Evolutionary conservation across 176 grass and related monocot genomes (phyloP).

Genomic region (Phoenix roebelenii): DNA sequence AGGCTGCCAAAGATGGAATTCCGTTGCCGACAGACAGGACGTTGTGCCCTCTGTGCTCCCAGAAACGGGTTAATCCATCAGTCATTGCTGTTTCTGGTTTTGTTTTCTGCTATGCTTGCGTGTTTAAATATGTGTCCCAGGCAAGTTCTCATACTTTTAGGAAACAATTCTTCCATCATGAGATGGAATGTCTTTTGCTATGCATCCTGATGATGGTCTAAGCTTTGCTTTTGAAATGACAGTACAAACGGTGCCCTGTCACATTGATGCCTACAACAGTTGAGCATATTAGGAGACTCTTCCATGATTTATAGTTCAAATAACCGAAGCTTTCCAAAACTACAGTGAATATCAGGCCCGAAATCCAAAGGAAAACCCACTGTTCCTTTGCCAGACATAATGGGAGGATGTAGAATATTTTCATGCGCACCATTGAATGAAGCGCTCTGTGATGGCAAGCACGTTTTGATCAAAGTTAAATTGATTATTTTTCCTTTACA

Average conservation of each 20-base stretch:
- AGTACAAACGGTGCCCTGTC: slow-evolving; percentile 87
- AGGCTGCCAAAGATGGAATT: slow-evolving; percentile 84
- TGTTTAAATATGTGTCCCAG: slow-evolving; percentile 95
- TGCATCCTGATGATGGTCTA: neutral
- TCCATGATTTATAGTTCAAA: slow-evolving; percentile 73
- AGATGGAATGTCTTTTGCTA: neutral
- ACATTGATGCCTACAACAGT: slow-evolving; percentile 61
- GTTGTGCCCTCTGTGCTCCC: slow-evolving; percentile 72
- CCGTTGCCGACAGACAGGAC: slow-evolving; percentile 55
- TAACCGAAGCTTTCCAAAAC: too few relatives aligned
- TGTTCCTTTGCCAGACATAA: too few relatives aligned
- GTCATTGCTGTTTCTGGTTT: slow-evolving; percentile 95
- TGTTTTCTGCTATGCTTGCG: slow-evolving; percentile 95
- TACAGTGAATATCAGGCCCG: too few relatives aligned
- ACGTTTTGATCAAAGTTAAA: too few relatives aligned
- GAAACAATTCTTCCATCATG: neutral
- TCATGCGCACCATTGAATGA: too few relatives aligned
- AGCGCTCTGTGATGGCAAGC: too few relatives aligned
- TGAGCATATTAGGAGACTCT: slow-evolving; percentile 89
- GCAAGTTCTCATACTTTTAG: slow-evolving; percentile 10
- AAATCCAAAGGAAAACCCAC: too few relatives aligned
- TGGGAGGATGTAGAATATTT: too few relatives aligned
- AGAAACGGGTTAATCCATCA: slow-evolving; percentile 81
- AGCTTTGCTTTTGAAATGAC: slow-evolving; percentile 12
- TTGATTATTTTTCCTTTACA: too few relatives aligned